phyloP scores from a whole-genome alignment of 2,329 filamentous ascomycete genomes.

The Beauveria scarabaeidicola region DNA sequence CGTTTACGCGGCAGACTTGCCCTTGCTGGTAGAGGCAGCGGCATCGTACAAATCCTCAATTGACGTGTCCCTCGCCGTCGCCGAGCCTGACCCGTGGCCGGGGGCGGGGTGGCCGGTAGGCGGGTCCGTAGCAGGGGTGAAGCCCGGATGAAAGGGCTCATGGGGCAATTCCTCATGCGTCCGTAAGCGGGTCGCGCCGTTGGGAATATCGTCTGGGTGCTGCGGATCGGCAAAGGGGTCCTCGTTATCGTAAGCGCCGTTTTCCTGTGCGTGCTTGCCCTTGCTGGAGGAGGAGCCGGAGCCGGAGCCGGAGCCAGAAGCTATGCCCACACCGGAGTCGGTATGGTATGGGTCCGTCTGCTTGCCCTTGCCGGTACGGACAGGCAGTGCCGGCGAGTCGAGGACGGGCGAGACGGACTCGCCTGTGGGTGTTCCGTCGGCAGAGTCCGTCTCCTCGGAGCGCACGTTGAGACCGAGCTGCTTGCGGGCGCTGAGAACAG shows the following conservation, averaged over 20 bases:
- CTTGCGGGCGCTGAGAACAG: constrained; percentile 57
- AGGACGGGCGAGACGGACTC: constrained; percentile 1
- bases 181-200: not conserved
- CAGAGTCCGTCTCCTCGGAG: constrained; percentile 21
- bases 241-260: constrained; percentile 13
- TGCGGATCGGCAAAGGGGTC: constrained; percentile 27
- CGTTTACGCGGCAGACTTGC: not conserved
- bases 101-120: not conserved
- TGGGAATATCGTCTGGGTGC: constrained; percentile 9
- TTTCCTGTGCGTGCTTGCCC: constrained; percentile 14
- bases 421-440: not conserved
- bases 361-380: constrained; percentile 28
- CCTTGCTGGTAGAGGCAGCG: not conserved
- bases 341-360: constrained; percentile 15
- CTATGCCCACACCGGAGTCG: constrained; percentile 15
- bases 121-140: constrained; percentile 14
- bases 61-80: not conserved
- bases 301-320: constrained; percentile 18
- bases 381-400: constrained; percentile 11
- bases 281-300: constrained; percentile 10
- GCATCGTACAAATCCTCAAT: constrained; percentile 7
- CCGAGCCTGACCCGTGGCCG: not conserved
- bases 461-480: constrained; percentile 33
- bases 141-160: constrained; percentile 33
- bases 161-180: constrained; percentile 19